phyloP scores from a whole-genome alignment of 2,329 filamentous ascomycete genomes.

The Stemphylium vesicarium region DNA sequence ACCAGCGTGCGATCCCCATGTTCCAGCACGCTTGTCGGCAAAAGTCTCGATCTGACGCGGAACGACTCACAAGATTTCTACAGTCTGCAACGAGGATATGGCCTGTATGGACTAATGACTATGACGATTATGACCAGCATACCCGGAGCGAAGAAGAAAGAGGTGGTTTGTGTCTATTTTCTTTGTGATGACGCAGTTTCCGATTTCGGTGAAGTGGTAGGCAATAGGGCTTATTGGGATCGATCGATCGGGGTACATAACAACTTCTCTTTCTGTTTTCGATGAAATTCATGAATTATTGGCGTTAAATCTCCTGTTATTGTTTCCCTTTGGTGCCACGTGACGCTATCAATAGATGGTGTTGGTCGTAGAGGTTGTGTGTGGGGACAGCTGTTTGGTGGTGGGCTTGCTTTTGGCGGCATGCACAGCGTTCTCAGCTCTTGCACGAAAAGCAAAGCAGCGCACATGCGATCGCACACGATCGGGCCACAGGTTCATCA shows the following conservation, averaged over 20 bases:
- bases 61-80: slow-evolving; percentile 36
- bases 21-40: slow-evolving; percentile 18
- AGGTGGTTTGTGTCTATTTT: slow-evolving; percentile 22
- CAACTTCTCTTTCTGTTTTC: slow-evolving; percentile 6
- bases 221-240: slow-evolving; percentile 3
- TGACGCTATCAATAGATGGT: not conserved
- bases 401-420: slow-evolving; percentile 5
- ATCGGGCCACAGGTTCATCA: slow-evolving; percentile 16
- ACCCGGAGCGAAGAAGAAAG: slow-evolving; percentile 34
- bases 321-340: not conserved
- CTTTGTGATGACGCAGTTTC: slow-evolving; percentile 13
- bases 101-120: slow-evolving; percentile 41
- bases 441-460: not conserved
- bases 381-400: not conserved
- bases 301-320: slow-evolving; percentile 2
- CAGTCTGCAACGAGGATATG: slow-evolving; percentile 27
- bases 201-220: not conserved
- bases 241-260: slow-evolving; percentile 10
- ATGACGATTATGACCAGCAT: slow-evolving; percentile 48
- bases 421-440: not conserved
- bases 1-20: not conserved
- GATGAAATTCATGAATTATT: slow-evolving; percentile 7
- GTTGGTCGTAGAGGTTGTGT: not conserved
- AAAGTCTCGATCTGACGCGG: slow-evolving; percentile 41
- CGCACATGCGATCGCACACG: not conserved